These are phyloP conservation scores for Torrubiella hemipterigena DNA, from an alignment of 2,329 filamentous ascomycete genomes.

Conservation along the genomic window DNA sequence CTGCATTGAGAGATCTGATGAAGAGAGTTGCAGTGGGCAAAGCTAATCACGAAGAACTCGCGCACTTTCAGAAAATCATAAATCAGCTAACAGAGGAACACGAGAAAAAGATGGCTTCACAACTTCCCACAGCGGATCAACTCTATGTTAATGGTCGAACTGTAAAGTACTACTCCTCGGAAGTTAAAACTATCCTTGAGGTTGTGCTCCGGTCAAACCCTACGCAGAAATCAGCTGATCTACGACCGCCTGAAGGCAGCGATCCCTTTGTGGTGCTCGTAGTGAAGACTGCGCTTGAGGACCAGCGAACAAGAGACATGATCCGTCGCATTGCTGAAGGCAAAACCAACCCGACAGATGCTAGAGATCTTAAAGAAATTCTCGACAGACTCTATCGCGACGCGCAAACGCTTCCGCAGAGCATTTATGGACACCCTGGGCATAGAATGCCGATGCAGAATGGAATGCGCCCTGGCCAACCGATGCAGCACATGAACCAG, in stretches of 20 bases:
- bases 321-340: constrained; percentile 42
- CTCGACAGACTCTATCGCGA: constrained; percentile 36
- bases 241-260: constrained; percentile 40
- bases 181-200: constrained; percentile 43
- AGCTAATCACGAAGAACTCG: constrained; percentile 58
- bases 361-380: constrained; percentile 39
- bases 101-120: constrained; percentile 35
- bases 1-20: constrained; percentile 66
- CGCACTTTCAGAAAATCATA: constrained; percentile 69
- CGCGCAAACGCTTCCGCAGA: constrained; percentile 21
- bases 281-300: constrained; percentile 45
- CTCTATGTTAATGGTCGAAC: constrained; percentile 43
- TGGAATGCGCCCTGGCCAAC: constrained; percentile 18
- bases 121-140: constrained; percentile 41
- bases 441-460: constrained; percentile 16
- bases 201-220: constrained; percentile 49
- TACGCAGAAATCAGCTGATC: constrained; percentile 37
- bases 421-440: constrained; percentile 15
- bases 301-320: constrained; percentile 33
- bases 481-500: constrained; percentile 21
- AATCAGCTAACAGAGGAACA: constrained; percentile 59
- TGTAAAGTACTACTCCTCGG: constrained; percentile 48
- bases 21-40: constrained; percentile 69
- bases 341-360: constrained; percentile 37
- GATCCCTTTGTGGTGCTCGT: constrained; percentile 44